Evolutionary conservation across 495 filamentous ascomycete genomes (phyloP).

Genomic region (Penicillium lagena): DNA sequence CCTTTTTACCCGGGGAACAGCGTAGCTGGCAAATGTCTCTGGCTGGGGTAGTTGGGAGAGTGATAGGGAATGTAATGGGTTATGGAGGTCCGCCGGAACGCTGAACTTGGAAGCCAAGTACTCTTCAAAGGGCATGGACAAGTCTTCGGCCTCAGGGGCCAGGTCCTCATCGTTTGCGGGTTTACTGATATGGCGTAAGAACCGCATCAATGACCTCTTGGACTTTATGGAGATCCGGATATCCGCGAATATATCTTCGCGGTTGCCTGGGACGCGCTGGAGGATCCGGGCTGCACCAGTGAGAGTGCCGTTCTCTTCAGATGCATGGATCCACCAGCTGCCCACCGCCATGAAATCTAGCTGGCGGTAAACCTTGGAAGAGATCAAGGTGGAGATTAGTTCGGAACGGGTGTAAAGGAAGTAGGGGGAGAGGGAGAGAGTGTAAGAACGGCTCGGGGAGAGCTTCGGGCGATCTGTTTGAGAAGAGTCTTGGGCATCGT

Average conservation of each 20-base stretch:
- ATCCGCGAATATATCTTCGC: constrained; percentile 83
- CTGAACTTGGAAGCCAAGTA: constrained; percentile 70
- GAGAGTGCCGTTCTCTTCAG: constrained; percentile 3
- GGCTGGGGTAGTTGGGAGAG: constrained; percentile 54
- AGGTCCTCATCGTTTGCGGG: constrained; percentile 19
- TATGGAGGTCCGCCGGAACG: constrained; percentile 61
- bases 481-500: constrained; percentile 9
- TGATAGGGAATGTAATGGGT: constrained; percentile 72
- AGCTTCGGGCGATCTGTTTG: constrained; percentile 28
- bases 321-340: constrained; percentile 75
- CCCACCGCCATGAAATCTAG: constrained; percentile 93
- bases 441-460: constrained; percentile 70
- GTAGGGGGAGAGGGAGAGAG: constrained; percentile 76
- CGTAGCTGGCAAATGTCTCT: constrained; percentile 56
- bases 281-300: constrained; percentile 23
- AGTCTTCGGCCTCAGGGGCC: constrained; percentile 15
- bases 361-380: constrained; percentile 79
- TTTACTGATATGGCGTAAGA: constrained; percentile 59
- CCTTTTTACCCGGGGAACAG: constrained; percentile 62
- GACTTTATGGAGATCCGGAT: constrained; percentile 62
- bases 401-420: constrained; percentile 78
- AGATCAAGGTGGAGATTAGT: constrained; percentile 70
- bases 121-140: constrained; percentile 46
- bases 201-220: constrained; percentile 81
- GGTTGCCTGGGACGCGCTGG: constrained; percentile 67